A percentile compares a stretch with the other conserved stretches of the same genome.
Evolutionary conservation across 805 yeast species (phyloP).

Genomic region (Lachancea mirantina): DNA sequence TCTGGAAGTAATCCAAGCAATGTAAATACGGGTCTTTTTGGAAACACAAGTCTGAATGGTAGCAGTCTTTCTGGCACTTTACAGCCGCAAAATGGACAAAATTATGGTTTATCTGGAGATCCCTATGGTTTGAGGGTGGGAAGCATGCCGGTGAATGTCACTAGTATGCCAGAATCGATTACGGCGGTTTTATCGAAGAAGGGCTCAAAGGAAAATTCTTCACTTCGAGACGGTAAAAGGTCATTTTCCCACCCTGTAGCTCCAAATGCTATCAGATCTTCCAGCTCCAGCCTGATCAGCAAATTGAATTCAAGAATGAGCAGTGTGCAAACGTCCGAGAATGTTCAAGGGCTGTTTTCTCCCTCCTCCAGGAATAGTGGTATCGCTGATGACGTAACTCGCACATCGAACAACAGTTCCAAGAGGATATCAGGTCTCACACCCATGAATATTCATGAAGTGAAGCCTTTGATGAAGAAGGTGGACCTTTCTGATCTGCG

Average conservation of each 20-base stretch:
- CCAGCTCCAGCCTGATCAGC: conserved; percentile 21
- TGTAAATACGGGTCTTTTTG: too few relatives aligned
- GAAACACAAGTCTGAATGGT: too few relatives aligned
- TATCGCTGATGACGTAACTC: conserved; percentile 1
- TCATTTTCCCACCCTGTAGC: conserved; percentile 8
- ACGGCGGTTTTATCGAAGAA: conserved; percentile 27
- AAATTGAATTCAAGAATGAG: conserved; percentile 33
- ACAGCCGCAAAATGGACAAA: too few relatives aligned
- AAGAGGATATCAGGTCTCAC: background rate
- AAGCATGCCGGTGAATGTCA: conserved; percentile 23
- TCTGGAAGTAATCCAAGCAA: too few relatives aligned
- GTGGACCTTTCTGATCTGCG: conserved; percentile 26
- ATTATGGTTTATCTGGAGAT: conserved; percentile 13
- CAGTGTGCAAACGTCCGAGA: conserved; percentile 21
- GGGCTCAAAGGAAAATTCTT: conserved; percentile 6
- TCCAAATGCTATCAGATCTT: conserved; percentile 12
- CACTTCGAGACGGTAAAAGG: background rate
- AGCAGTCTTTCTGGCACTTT: conserved; percentile 16
- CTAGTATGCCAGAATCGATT: conserved; percentile 34
- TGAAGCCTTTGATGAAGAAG: conserved; percentile 1
- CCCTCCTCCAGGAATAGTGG: conserved; percentile 19
- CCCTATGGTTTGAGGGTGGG: conserved; percentile 31
- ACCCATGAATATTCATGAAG: too few relatives aligned
- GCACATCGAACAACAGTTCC: background rate
- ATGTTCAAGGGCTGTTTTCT: conserved; percentile 34